Conservation (phyloP, 2,329 filamentous ascomycete species). For the Drechslerella coelobrocha region DNA sequence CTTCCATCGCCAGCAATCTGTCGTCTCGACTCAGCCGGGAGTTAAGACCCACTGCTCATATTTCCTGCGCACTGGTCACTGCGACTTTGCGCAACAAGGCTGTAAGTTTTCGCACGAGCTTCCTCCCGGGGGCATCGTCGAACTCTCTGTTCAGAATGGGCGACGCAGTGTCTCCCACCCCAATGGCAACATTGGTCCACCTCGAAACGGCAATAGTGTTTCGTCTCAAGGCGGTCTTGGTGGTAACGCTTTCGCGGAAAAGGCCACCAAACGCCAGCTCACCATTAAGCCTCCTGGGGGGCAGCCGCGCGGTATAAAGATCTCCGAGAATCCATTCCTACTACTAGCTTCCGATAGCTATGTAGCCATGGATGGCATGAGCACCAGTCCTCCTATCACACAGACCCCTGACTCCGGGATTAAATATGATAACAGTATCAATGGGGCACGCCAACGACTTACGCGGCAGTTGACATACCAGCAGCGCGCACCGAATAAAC, state of each 20-base stretch:
- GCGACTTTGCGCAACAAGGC: slow-evolving; percentile 49
- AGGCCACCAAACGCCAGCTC: neutral
- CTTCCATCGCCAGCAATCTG: slow-evolving; percentile 28
- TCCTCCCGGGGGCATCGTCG: slow-evolving; percentile 34
- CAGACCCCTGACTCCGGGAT: neutral
- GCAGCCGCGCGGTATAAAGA: neutral
- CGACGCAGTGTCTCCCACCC: slow-evolving; percentile 8
- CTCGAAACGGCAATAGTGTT: slow-evolving; percentile 13
- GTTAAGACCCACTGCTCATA: slow-evolving; percentile 47
- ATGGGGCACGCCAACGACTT: slow-evolving; percentile 12
- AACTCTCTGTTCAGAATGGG: slow-evolving; percentile 11
- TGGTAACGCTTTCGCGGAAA: neutral
- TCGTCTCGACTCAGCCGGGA: slow-evolving; percentile 36
- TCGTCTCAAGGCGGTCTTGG: too few relatives aligned
- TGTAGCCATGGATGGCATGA: neutral
- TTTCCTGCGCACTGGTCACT: slow-evolving; percentile 48
- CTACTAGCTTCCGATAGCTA: neutral
- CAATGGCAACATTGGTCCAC: slow-evolving; percentile 2
- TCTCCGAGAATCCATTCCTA: neutral
- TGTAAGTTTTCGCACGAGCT: slow-evolving; percentile 49
- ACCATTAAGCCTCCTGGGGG: neutral
- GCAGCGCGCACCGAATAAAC: neutral
- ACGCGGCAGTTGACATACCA: slow-evolving; percentile 9
- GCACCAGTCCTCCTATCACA: neutral
- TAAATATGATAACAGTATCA: neutral